phyloP scores from a whole-genome alignment of 805 yeast species.

The Saturnispora galanensis region DNA sequence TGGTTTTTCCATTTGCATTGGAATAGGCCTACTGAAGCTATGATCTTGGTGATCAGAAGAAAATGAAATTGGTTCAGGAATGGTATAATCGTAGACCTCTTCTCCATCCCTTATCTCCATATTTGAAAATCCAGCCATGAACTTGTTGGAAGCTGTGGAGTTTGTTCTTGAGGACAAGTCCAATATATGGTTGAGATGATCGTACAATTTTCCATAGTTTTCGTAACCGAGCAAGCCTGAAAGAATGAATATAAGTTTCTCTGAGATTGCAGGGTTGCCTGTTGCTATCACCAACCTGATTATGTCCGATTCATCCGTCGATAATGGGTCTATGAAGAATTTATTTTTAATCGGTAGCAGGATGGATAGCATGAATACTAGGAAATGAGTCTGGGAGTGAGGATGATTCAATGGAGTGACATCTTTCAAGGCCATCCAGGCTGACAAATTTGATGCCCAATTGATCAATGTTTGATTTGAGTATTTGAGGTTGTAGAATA shows the following conservation, averaged over 20 bases:
- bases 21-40: constrained; percentile 10
- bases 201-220: constrained; percentile 12
- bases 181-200: constrained; percentile 7
- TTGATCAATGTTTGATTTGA: constrained; percentile 32
- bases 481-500: constrained; percentile 33
- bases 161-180: constrained; percentile 1
- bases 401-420: constrained; percentile 15
- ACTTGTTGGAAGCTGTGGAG: not conserved
- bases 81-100: not conserved
- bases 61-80: not conserved
- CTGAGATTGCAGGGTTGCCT: constrained; percentile 47
- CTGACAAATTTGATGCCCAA: constrained; percentile 43
- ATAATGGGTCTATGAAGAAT: constrained; percentile 29
- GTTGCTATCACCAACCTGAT: constrained; percentile 43
- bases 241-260: constrained; percentile 42
- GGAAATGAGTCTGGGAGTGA: constrained; percentile 21
- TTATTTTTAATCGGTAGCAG: constrained; percentile 31
- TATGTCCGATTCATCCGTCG: constrained; percentile 10
- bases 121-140: not conserved
- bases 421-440: constrained; percentile 50
- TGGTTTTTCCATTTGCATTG: constrained; percentile 13
- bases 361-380: constrained; percentile 39
- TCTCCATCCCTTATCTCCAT: not conserved
- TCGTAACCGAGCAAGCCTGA: constrained; percentile 39
- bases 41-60: not conserved